Evolutionary conservation across 176 grass and related monocot genomes (phyloP).

Genomic region (Melocanna baccifera): DNA sequence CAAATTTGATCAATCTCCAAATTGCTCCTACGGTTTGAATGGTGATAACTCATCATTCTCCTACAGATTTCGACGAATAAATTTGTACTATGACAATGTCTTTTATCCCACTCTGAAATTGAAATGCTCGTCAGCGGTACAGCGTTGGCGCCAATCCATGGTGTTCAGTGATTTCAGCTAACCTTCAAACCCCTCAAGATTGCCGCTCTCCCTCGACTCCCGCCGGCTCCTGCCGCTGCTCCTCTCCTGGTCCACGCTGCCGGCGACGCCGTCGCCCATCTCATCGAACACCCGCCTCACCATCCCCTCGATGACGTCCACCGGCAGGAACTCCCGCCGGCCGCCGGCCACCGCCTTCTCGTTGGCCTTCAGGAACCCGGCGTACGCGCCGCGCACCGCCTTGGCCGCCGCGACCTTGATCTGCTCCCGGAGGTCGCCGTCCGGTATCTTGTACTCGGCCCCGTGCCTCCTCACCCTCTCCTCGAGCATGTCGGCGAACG

Average conservation of each 20-base stretch:
- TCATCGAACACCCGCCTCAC: conserved; percentile 45
- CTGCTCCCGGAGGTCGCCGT: conserved; percentile 54
- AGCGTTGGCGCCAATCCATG: not conserved
- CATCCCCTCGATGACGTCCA: conserved; percentile 42
- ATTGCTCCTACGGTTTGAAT: not conserved
- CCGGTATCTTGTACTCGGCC: conserved; percentile 39
- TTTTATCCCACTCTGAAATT: not conserved
- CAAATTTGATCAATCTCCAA: not conserved
- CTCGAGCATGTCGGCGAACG: conserved; percentile 44
- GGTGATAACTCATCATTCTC: not conserved
- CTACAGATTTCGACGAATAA: not conserved
- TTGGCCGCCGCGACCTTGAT: conserved; percentile 46
- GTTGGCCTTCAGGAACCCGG: conserved; percentile 50
- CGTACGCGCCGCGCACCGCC: conserved; percentile 50
- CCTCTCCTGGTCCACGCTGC: conserved; percentile 5
- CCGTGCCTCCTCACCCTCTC: conserved; percentile 37
- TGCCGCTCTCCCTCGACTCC: conserved; percentile 19
- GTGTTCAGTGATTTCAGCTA: not conserved
- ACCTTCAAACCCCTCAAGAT: conserved; percentile 4
- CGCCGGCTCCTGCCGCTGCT: not conserved
- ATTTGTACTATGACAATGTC: not conserved
- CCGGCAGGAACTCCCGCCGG: conserved; percentile 23
- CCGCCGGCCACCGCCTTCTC: conserved; percentile 5
- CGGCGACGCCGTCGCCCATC: conserved; percentile 16
- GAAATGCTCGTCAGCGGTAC: not conserved